Conservation (phyloP, 2,329 filamentous ascomycete genomes). For the Neopestalotiopsis sp. region DNA sequence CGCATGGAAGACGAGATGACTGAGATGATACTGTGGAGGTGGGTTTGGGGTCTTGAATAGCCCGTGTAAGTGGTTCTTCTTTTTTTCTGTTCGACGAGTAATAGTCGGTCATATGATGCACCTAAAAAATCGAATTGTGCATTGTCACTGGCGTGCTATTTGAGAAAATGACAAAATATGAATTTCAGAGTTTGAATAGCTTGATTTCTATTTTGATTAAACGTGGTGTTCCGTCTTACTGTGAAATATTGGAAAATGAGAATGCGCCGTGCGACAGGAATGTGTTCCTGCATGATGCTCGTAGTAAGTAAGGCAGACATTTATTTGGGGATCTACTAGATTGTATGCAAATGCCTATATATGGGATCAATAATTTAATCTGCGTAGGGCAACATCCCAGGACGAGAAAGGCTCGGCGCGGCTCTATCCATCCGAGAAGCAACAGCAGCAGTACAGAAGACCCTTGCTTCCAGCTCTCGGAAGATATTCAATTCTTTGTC, state of each 20-base stretch:
- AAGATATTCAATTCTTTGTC: neutral
- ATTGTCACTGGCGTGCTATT: neutral
- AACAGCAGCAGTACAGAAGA: neutral
- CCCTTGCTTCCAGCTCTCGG: neutral
- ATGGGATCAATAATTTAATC: conserved; percentile 7
- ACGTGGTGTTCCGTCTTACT: neutral
- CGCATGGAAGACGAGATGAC: conserved; percentile 2
- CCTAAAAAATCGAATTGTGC: neutral
- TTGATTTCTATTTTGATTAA: neutral
- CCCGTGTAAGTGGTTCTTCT: neutral
- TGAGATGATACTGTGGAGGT: neutral
- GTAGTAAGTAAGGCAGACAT: neutral
- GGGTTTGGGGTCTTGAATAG: neutral
- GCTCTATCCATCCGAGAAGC: neutral
- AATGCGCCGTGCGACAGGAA: neutral
- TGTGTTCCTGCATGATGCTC: conserved; percentile 5
- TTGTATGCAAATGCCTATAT: conserved; percentile 7
- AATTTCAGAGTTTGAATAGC: neutral
- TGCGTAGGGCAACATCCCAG: neutral
- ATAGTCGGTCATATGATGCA: neutral
- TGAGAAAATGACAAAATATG: neutral
- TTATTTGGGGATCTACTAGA: neutral
- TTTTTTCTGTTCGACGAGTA: neutral
- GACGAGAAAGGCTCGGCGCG: conserved; percentile 5
- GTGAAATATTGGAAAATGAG: neutral